Conservation (phyloP, 768 basidiomycete species). For the Tricholomella constricta region DNA sequence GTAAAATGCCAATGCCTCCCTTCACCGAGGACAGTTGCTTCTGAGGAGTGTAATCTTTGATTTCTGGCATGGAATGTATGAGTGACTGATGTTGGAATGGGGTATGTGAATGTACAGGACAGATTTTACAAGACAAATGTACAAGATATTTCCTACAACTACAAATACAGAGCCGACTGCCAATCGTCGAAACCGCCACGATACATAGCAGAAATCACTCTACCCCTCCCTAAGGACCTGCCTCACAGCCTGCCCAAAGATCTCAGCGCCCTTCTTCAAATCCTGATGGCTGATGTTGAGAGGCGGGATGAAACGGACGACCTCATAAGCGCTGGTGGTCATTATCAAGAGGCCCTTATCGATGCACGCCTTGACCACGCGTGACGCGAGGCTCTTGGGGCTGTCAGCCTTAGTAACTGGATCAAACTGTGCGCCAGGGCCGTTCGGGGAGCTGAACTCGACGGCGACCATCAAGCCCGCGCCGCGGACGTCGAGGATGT, state of each 20-base stretch:
- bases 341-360: constrained; percentile 86
- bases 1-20: too few species aligned
- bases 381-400: constrained; percentile 57
- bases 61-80: too few species aligned
- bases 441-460: constrained; percentile 70
- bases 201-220: constrained; percentile 7
- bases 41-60: too few species aligned
- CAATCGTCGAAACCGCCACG: too few species aligned
- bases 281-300: constrained; percentile 80
- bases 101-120: too few species aligned
- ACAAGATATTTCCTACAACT: too few species aligned
- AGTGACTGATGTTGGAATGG: too few species aligned
- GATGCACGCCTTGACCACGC: constrained; percentile 77
- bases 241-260: constrained; percentile 70
- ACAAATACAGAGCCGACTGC: too few species aligned
- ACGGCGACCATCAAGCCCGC: constrained; percentile 87
- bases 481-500: constrained; percentile 87
- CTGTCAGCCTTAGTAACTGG: constrained; percentile 33
- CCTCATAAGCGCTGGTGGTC: constrained; percentile 88
- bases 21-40: too few species aligned
- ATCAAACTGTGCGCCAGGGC: constrained; percentile 48
- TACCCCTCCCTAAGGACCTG: constrained; percentile 61
- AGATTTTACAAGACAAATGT: too few species aligned
- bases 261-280: constrained; percentile 63
- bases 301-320: constrained; percentile 91